phyloP scores from a whole-genome alignment of 2,329 filamentous ascomycete genomes.

The Aspergillus texensis region DNA sequence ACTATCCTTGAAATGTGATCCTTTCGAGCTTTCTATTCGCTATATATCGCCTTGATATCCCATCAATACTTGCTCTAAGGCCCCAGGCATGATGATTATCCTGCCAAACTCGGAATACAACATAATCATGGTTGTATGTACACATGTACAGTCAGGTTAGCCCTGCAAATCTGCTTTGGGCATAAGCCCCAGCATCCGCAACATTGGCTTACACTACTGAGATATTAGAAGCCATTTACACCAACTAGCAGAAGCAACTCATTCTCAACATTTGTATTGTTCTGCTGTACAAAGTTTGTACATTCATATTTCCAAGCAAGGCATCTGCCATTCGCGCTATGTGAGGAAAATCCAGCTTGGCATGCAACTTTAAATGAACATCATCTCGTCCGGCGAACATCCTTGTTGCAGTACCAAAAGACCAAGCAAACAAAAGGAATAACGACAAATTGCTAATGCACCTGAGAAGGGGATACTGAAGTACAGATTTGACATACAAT shows the following conservation, averaged over 20 bases:
- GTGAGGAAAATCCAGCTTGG: slow-evolving; percentile 2
- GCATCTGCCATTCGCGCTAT: not conserved
- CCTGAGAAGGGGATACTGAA: not conserved
- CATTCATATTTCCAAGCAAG: not conserved
- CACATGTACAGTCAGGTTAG: too few relatives aligned
- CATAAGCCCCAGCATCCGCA: not conserved
- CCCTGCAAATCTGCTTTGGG: not conserved
- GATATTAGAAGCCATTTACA: not conserved
- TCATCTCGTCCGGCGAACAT: not conserved
- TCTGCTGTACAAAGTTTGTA: not conserved
- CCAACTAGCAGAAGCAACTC: not conserved
- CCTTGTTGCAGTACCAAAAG: not conserved
- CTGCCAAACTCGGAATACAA: not conserved
- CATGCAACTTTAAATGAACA: slow-evolving; percentile 11
- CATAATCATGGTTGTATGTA: not conserved
- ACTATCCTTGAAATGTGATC: not conserved
- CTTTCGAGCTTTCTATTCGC: not conserved
- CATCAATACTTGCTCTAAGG: not conserved
- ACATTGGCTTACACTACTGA: not conserved
- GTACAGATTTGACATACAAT: not conserved
- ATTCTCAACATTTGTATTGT: not conserved
- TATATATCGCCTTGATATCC: not conserved
- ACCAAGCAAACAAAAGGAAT: not conserved
- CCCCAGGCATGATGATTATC: not conserved
- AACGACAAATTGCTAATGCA: not conserved